Percentiles rank a stretch among this genome's conserved stretches.
These are phyloP conservation scores for Phytophthora citricola DNA, from an alignment of 352 stramenopile species.

Conservation along the genomic window DNA sequence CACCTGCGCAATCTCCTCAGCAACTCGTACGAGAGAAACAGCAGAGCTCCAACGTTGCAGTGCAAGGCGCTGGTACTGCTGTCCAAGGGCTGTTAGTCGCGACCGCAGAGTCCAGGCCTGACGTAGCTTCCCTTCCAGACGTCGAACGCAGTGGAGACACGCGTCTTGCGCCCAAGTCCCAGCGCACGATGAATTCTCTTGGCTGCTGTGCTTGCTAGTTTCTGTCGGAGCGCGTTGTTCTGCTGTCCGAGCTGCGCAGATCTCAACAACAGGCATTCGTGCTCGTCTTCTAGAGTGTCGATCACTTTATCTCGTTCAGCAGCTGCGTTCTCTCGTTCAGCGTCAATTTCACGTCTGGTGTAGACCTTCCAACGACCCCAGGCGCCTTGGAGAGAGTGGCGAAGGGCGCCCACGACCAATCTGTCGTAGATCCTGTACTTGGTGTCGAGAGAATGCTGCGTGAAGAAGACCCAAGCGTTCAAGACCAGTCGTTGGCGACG, in stretches of 20 bases:
- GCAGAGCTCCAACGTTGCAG: conserved; percentile 10
- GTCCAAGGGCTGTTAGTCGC: neutral
- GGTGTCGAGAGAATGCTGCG: conserved; percentile 16
- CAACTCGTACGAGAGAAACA: neutral
- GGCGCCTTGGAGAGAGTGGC: conserved; percentile 17
- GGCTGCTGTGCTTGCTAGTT: conserved; percentile 1
- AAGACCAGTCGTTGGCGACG: conserved; percentile 13
- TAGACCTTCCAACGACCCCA: conserved; percentile 25
- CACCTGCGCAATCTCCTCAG: conserved; percentile 4
- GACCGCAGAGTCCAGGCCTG: conserved; percentile 6
- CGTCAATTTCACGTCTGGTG: conserved; percentile 18
- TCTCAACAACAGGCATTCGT: conserved; percentile 24
- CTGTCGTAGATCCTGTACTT: conserved; percentile 29
- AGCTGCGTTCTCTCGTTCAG: conserved; percentile 7
- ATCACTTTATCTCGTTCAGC: conserved; percentile 21
- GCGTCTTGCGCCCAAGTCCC: conserved; percentile 7
- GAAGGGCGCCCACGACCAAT: conserved; percentile 23
- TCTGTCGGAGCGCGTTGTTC: conserved; percentile 18
- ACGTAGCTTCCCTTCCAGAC: conserved; percentile 20
- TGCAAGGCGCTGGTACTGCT: conserved; percentile 1
- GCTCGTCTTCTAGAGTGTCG: conserved; percentile 19
- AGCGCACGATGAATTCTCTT: conserved; percentile 18
- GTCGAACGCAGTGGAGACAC: conserved; percentile 1
- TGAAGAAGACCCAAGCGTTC: conserved; percentile 18
- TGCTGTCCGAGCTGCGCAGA: conserved; percentile 23